phyloP scores from a whole-genome alignment of 371 early-diverging fungal species.

The Actinomucor elegans region DNA sequence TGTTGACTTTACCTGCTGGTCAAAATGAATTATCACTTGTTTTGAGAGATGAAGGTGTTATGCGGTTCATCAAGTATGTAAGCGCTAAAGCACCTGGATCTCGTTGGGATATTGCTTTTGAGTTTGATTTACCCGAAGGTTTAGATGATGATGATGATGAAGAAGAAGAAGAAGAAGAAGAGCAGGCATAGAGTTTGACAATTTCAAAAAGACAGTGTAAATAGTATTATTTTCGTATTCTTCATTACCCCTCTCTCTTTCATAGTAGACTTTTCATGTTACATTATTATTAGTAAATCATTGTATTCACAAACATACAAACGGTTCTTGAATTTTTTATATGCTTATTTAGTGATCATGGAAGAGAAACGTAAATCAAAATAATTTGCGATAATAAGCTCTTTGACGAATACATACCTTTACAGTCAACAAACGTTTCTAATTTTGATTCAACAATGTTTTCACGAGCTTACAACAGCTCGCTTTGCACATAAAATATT shows the following conservation, averaged over 20 bases:
- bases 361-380: too few species aligned
- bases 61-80: slow-evolving; percentile 80
- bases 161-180: slow-evolving; percentile 7
- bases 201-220: neutral
- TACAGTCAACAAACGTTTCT: too few species aligned
- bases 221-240: neutral
- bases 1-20: slow-evolving; percentile 67
- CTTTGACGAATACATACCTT: too few species aligned
- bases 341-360: too few species aligned
- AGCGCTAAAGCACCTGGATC: slow-evolving; percentile 67
- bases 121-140: slow-evolving; percentile 44
- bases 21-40: slow-evolving; percentile 66
- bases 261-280: neutral
- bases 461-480: too few species aligned
- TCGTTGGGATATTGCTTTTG: slow-evolving; percentile 76
- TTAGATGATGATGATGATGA: slow-evolving; percentile 8
- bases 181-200: neutral
- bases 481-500: too few species aligned
- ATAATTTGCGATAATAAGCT: too few species aligned
- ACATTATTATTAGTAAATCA: neutral
- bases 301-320: too few species aligned
- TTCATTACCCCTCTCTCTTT: too few species aligned
- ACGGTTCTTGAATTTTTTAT: too few species aligned
- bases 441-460: too few species aligned
- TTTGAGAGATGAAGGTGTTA: slow-evolving; percentile 71